Base-by-base conservation (phyloP, 768 basidiomycete genomes). In the Artomyces pyxidatus region DNA sequence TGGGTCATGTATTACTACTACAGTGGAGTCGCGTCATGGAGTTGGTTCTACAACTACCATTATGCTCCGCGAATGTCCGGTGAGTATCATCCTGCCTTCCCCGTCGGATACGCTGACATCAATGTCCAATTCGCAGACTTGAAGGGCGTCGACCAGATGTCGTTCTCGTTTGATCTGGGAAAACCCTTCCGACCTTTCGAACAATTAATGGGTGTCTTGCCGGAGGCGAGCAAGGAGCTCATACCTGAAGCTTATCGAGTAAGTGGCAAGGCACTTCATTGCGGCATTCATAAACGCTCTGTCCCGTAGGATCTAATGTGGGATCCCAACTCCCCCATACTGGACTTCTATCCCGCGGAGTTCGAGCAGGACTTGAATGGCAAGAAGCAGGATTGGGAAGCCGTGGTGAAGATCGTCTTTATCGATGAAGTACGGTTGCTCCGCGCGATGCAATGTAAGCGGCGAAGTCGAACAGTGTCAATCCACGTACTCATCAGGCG, bases 1-100 rank as follows among this genome's bases (percentile, higher is more conserved):
- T 98, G 95, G 96, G 92, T 98, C 27, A 88, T 99, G 86, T 88
- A 92, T 62, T 99, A 99, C 65, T 99, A 99, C 64, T 98, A 97
- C 65, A 81, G 87, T 53, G 96, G 96, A 5, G 93, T 98, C 16
- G 88, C 92, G 5, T 94, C 91, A 14, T 99, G 96, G 96, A 79
- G 89, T 19, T 98, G 96, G 96, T 99, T 95, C 71, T 98, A 98
- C 68, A 72, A 94, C 65, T 98, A 97, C 64, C 95, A 99, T 63
- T 99, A 94, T 64, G 88, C 96, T 0, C 96, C 96, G 19, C 81
- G 93, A 25, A 97, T 98, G 48, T 91, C 92, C 17, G 95, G 95
- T 94, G 58, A 46, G 75, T 61, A 14, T 7, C 8, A 9, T 47
- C 21, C 28, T 27, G 32, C 7, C 4, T 46, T 35, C 6, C 17